Percentiles rank a stretch among this genome's conserved stretches.
Evolutionary conservation across 495 filamentous ascomycete species (phyloP).

Genomic region (Viridothelium virens): DNA sequence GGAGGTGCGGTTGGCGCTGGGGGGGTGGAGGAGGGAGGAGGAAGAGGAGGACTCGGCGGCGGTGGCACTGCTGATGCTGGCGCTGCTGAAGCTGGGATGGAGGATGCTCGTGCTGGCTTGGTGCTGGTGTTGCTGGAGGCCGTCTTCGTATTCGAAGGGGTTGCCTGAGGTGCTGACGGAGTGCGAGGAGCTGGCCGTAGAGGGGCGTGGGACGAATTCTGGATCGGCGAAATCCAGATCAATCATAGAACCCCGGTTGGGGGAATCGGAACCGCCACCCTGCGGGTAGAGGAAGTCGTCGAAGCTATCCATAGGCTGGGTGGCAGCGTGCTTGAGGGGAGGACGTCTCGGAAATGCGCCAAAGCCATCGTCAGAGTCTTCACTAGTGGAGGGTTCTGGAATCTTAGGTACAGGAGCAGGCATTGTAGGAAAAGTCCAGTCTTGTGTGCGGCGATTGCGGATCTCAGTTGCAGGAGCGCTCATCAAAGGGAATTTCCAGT

Average conservation of each 20-base stretch:
- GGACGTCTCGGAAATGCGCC: constrained; percentile 20
- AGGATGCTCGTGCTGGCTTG: neutral
- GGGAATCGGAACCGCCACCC: constrained; percentile 23
- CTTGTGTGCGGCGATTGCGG: constrained; percentile 44
- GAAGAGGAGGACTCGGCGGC: constrained; percentile 9
- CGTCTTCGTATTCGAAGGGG: constrained; percentile 37
- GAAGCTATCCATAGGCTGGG: constrained; percentile 30
- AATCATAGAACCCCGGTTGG: constrained; percentile 33
- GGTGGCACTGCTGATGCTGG: neutral
- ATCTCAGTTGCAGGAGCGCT: constrained; percentile 46
- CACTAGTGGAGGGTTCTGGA: constrained; percentile 24
- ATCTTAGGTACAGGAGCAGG: constrained; percentile 12
- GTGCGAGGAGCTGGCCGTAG: constrained; percentile 31
- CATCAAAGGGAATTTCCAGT: constrained; percentile 39
- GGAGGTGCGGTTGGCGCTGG: constrained; percentile 6
- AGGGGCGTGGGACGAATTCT: constrained; percentile 29
- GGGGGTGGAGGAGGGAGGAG: neutral
- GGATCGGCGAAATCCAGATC: constrained; percentile 33
- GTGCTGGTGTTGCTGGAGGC: constrained; percentile 16
- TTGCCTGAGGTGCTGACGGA: constrained; percentile 32
- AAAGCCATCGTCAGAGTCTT: constrained; percentile 25
- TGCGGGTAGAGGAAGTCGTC: constrained; percentile 27
- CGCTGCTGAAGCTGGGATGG: neutral
- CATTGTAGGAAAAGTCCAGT: constrained; percentile 56
- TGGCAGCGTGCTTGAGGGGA: constrained; percentile 29